These are phyloP conservation scores for Zoysia japonica DNA, from an alignment of 176 grass and related monocot genomes.

Conservation along the genomic window DNA sequence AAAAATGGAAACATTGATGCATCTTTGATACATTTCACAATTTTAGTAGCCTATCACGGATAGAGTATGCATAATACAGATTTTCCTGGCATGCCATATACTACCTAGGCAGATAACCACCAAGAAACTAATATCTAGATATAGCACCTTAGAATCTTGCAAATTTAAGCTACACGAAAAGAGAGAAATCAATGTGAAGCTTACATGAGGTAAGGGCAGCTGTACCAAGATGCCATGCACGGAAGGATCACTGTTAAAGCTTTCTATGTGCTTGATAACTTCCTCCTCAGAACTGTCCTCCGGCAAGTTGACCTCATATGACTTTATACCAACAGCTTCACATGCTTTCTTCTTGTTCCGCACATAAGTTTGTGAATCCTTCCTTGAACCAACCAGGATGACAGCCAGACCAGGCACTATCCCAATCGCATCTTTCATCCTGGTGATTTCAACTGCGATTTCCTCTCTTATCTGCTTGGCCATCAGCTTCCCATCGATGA, in stretches of 20 bases:
- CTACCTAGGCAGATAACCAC: neutral
- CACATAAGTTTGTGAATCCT: conserved; percentile 92
- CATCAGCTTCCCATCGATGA: conserved; percentile 84
- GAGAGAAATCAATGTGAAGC: neutral
- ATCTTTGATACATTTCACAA: neutral
- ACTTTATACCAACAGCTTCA: conserved; percentile 81
- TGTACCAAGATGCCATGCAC: conserved; percentile 97
- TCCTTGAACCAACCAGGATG: conserved; percentile 79
- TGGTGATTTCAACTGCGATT: conserved; percentile 50
- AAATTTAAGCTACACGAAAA: neutral
- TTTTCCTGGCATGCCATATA: neutral
- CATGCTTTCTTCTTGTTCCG: conserved; percentile 95
- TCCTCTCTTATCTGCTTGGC: conserved; percentile 85
- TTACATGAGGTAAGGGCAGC: conserved; percentile 83
- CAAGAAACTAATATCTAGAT: neutral
- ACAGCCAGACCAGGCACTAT: conserved; percentile 79
- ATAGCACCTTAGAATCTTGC: neutral
- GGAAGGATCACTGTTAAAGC: conserved; percentile 72
- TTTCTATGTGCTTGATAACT: conserved; percentile 64
- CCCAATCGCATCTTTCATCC: conserved; percentile 67
- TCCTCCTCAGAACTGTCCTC: conserved; percentile 84
- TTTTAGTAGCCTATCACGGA: neutral
- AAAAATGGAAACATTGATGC: neutral
- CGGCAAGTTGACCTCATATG: conserved; percentile 70
- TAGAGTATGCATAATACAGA: neutral